Percentiles rank a stretch among this genome's conserved stretches.
Conservation (phyloP, 2,329 filamentous ascomycete genomes). For the Phaeomoniella chlamydospora region DNA sequence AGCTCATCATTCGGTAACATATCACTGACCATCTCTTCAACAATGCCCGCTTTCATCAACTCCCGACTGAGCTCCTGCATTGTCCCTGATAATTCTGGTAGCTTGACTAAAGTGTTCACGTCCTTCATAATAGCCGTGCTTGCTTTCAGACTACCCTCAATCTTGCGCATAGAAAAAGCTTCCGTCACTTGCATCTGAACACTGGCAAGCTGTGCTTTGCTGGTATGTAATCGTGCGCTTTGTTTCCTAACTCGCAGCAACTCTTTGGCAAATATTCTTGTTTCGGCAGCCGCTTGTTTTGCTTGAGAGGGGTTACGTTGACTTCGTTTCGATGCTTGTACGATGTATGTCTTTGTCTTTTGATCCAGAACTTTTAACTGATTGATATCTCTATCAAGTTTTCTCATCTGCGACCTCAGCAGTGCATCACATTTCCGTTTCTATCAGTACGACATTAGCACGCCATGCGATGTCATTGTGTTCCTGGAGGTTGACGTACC, state of each 20-base stretch:
- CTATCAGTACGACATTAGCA: conserved; percentile 30
- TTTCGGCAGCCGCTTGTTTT: conserved; percentile 66
- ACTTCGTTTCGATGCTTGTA: conserved; percentile 67
- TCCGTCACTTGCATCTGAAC: conserved; percentile 98
- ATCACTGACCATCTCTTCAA: conserved; percentile 94
- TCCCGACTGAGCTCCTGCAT: conserved; percentile 82
- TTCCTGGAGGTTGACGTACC: conserved; percentile 35
- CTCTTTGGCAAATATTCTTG: conserved; percentile 77
- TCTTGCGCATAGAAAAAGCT: conserved; percentile 88
- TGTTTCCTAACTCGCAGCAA: conserved; percentile 72
- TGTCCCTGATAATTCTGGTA: conserved; percentile 76
- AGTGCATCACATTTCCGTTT: conserved; percentile 90
- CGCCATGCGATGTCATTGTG: conserved; percentile 2
- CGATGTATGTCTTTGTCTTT: conserved; percentile 74
- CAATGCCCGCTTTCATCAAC: conserved; percentile 86
- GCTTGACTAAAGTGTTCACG: conserved; percentile 68
- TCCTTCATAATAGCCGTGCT: conserved; percentile 94
- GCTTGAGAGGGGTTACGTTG: conserved; percentile 66
- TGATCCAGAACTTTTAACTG: conserved; percentile 63
- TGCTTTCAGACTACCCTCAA: conserved; percentile 77
- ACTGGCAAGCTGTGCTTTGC: conserved; percentile 79
- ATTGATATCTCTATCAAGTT: conserved; percentile 84
- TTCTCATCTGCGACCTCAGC: conserved; percentile 78
- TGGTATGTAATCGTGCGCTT: conserved; percentile 59
- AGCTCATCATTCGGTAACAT: conserved; percentile 60